Evolutionary conservation across 306 rosid genomes (phyloP), one percentile per base, ranked within the genome.

Genomic region (Crataegus laevigata): DNA sequence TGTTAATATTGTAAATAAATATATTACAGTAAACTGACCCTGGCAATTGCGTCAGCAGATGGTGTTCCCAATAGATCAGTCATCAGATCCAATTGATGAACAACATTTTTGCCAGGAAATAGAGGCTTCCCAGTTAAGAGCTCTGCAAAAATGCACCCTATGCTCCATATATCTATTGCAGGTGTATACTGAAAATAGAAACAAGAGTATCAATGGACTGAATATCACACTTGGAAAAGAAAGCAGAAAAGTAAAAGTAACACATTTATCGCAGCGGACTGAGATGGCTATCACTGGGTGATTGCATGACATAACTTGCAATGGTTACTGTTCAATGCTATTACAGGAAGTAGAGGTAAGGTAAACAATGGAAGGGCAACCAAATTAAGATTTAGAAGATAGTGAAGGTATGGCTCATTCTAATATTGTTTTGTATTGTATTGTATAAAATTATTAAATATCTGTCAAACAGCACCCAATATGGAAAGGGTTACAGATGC

Each of bases 101-200:
- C 99, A 59, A 96, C 96, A 81, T 96, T 96, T 84, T 96, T 96
- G 55, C 99, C 99, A 40, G 99, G 99, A 85, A 96, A 96, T 79
- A 96, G 98, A 72, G 99, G 96, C 68, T 96, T 96, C 78, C 99
- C 99, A 2, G 98, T 96, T 75, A 96, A 85, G 79, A 96, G 99
- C 85, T 96, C 99, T 1, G 99, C 89, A 30, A 92, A 96, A 71
- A 96, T 96, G 91, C 99, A 96, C 55, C 99, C 99, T 80, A 96
- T 96, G 91, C 99, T 96, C 99, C 99, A 96, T 82, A 87, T 89
- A 84, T 96, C 99, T 85, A 96, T 96, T 75, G 99, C 99, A 12
- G 99, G 99, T 65, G 99, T 96, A 82, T 96, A 96, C 99, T 96
- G 96, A 79, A 80, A 78, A 68, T 4, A 34, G 28, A 73, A 74